Evolutionary conservation across 2,329 filamentous ascomycete genomes (phyloP).

Genomic region (Metarhizium brunneum): DNA sequence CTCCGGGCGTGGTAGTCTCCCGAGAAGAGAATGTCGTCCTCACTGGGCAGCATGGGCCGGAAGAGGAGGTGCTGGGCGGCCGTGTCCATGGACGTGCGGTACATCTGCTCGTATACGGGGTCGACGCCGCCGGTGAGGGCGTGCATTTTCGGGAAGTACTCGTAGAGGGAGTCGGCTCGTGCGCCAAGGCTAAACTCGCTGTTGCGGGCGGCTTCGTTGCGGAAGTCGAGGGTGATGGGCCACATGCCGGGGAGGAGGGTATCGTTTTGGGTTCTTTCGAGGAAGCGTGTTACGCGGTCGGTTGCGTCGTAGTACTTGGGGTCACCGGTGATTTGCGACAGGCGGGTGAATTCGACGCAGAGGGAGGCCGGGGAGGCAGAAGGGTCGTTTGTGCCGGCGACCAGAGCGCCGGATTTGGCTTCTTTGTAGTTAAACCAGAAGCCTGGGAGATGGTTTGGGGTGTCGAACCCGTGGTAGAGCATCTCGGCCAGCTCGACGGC

Average conservation of each 20-base stretch:
- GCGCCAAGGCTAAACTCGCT: conserved; percentile 38
- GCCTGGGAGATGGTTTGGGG: conserved; percentile 38
- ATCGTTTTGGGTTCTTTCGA: conserved; percentile 55
- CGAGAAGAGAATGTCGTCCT: conserved; percentile 54
- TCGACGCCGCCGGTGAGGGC: conserved; percentile 55
- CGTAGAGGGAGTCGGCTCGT: conserved; percentile 45
- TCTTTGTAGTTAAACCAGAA: conserved; percentile 14
- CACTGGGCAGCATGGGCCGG: conserved; percentile 54
- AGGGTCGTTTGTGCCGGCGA: conserved; percentile 57
- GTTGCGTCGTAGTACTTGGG: conserved; percentile 67
- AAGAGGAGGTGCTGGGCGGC: conserved; percentile 57
- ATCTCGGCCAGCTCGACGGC: conserved; percentile 41
- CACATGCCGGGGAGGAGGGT: conserved; percentile 66
- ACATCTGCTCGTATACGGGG: conserved; percentile 53
- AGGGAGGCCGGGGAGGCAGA: conserved; percentile 20
- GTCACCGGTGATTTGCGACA: conserved; percentile 60
- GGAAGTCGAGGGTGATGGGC: conserved; percentile 55
- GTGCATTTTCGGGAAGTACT: conserved; percentile 53
- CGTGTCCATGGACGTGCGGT: conserved; percentile 48
- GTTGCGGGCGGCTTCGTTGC: conserved; percentile 23
- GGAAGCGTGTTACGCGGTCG: conserved; percentile 56
- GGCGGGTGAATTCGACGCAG: conserved; percentile 57
- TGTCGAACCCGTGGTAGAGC: conserved; percentile 44
- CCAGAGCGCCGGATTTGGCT: conserved; percentile 25
- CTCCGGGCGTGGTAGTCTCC: conserved; percentile 34